These are phyloP conservation scores for Spinellus fusiger DNA, from an alignment of 192 early-diverging fungal species.

Conservation along the genomic window DNA sequence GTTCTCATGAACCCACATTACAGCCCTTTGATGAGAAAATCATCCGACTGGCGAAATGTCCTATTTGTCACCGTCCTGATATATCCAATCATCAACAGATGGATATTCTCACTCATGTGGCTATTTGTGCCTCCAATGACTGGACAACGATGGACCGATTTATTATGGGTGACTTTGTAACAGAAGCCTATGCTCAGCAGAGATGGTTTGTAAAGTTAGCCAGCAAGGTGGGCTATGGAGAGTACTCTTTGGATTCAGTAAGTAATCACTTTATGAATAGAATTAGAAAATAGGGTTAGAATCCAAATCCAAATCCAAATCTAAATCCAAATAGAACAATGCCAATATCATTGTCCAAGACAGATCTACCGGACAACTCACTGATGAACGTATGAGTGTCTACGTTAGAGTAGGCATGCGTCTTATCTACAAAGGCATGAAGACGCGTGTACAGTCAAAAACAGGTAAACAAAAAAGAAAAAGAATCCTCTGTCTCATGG, in stretches of 20 bases:
- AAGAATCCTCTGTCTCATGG: background rate
- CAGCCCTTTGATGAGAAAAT: slow-evolving; percentile 43
- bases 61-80: slow-evolving; percentile 58
- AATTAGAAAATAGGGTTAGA: background rate
- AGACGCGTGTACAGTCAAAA: slow-evolving; percentile 35
- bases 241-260: slow-evolving; percentile 35
- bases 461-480: slow-evolving; percentile 25
- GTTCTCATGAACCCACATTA: slow-evolving; percentile 1
- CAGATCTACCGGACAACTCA: slow-evolving; percentile 54
- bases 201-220: slow-evolving; percentile 35
- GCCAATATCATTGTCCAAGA: slow-evolving; percentile 78
- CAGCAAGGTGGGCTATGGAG: slow-evolving; percentile 34
- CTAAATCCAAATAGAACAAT: slow-evolving; percentile 35
- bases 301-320: background rate
- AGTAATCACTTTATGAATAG: background rate
- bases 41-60: slow-evolving; percentile 59
- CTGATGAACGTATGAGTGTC: slow-evolving; percentile 73
- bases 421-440: slow-evolving; percentile 63
- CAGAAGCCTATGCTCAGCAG: slow-evolving; percentile 65
- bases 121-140: slow-evolving; percentile 66
- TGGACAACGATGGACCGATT: slow-evolving; percentile 62
- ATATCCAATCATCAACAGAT: slow-evolving; percentile 47
- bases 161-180: slow-evolving; percentile 70
- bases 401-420: slow-evolving; percentile 77
- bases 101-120: slow-evolving; percentile 73